Conservation (phyloP, 1,284 basidiomycete genomes). For the Trichosporon sp. region DNA sequence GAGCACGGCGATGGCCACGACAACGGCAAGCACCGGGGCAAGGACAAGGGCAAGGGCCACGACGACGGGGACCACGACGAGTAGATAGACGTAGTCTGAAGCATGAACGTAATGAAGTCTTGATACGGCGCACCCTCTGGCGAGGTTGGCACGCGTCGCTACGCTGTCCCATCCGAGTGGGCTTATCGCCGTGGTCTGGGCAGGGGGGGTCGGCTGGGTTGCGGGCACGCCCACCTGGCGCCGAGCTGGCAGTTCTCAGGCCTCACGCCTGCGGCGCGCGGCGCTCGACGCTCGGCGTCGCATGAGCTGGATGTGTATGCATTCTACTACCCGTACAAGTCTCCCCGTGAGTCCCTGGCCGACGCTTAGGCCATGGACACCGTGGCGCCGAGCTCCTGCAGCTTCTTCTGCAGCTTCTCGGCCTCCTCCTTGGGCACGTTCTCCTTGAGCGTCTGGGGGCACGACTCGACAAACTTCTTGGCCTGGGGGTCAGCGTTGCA, state of each 20-base stretch:
- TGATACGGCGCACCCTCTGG: too few species aligned
- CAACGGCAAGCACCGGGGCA: not conserved
- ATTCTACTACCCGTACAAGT: constrained; percentile 8
- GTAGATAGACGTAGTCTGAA: not conserved
- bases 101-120: constrained; percentile 4
- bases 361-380: constrained; percentile 57
- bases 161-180: too few species aligned
- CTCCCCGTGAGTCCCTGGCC: not conserved
- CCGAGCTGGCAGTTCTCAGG: too few species aligned
- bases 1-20: not conserved
- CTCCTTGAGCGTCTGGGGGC: constrained; percentile 93
- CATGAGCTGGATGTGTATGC: constrained; percentile 23
- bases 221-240: too few species aligned
- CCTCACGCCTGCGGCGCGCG: too few species aligned
- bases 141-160: too few species aligned
- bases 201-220: too few species aligned
- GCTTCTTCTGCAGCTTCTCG: constrained; percentile 87
- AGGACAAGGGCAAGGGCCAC: not conserved
- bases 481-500: constrained; percentile 58
- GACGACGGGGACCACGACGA: not conserved
- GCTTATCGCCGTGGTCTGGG: too few species aligned
- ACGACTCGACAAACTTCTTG: constrained; percentile 98
- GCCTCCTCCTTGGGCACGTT: constrained; percentile 95
- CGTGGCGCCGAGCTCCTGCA: constrained; percentile 84
- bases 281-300: not conserved